Percentiles rank a stretch among this genome's conserved stretches.
Conservation (phyloP, 768 basidiomycete genomes). For the Boletus vinaceobasis region DNA sequence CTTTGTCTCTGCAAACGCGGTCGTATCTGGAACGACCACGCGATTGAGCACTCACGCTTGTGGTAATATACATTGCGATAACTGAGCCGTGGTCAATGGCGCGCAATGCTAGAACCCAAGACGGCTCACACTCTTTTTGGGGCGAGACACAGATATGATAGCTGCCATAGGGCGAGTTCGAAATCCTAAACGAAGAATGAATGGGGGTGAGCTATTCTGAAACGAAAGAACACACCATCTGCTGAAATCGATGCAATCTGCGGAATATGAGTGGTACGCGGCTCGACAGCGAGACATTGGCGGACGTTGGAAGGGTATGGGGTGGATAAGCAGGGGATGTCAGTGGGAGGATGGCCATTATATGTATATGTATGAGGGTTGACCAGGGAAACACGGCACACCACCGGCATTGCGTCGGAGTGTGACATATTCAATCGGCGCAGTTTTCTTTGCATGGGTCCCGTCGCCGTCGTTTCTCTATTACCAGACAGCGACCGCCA, state of each 20-base stretch:
- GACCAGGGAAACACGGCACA: conserved; percentile 16
- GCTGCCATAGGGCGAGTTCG: conserved; percentile 93
- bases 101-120: background rate
- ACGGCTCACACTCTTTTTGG: conserved; percentile 81
- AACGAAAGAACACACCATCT: conserved; percentile 59
- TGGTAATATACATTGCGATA: conserved; percentile 98
- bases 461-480: conserved; percentile 13
- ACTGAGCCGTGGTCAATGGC: conserved; percentile 37
- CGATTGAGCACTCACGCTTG: conserved; percentile 61
- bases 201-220: background rate
- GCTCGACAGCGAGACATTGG: conserved; percentile 33
- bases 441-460: background rate
- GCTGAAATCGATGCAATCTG: conserved; percentile 75
- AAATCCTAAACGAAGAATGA: conserved; percentile 65
- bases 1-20: conserved; percentile 72
- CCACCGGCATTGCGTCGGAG: conserved; percentile 22
- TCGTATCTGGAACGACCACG: background rate
- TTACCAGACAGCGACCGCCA: conserved; percentile 27
- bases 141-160: conserved; percentile 90
- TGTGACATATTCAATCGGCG: conserved; percentile 15
- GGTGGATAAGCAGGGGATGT: conserved; percentile 26
- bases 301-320: conserved; percentile 13
- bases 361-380: background rate
- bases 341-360: conserved; percentile 34
- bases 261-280: conserved; percentile 80